Conservation (phyloP, 2,329 filamentous ascomycete species). For the Neofusicoccum umdonicola region DNA sequence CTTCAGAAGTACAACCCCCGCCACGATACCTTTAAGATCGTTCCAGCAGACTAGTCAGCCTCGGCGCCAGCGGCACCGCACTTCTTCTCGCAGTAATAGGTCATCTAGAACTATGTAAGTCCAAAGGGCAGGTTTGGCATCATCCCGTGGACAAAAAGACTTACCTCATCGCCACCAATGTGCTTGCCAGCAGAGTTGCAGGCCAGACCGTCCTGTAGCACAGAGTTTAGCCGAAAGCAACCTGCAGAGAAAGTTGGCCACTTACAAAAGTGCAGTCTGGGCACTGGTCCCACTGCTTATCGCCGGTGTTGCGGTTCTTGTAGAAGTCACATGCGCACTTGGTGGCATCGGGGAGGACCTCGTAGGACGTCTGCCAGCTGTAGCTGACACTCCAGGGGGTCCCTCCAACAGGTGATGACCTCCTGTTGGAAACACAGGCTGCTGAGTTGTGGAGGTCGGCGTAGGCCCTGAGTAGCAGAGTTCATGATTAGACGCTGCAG, state of each 20-base stretch:
- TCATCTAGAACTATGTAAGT: not conserved
- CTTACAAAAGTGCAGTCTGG: slow-evolving; percentile 29
- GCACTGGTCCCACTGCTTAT: slow-evolving; percentile 28
- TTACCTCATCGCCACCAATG: slow-evolving; percentile 30
- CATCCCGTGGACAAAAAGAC: not conserved
- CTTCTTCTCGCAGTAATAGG: slow-evolving; percentile 28
- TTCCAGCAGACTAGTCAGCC: slow-evolving; percentile 17
- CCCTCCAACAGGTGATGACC: not conserved
- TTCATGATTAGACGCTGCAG: not conserved
- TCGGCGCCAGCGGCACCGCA: slow-evolving; percentile 8
- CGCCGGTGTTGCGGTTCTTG: slow-evolving; percentile 26
- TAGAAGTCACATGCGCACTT: slow-evolving; percentile 1
- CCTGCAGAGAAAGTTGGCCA: not conserved
- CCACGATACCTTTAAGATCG: too few relatives aligned
- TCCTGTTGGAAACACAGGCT: not conserved
- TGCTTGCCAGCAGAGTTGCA: slow-evolving; percentile 27
- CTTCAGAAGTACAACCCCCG: too few relatives aligned
- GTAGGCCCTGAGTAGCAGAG: not conserved
- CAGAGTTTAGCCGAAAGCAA: not conserved
- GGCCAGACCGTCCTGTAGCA: slow-evolving; percentile 23
- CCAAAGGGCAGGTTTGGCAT: too few relatives aligned
- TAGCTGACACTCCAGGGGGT: slow-evolving; percentile 3
- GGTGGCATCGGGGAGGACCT: not conserved
- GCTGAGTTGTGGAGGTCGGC: not conserved
- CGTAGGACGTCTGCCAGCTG: slow-evolving; percentile 7